A percentile compares a stretch with the other conserved stretches of the same genome.
Evolutionary conservation across 2,329 filamentous ascomycete species (phyloP).

Genomic region (Sclerotinia borealis): DNA sequence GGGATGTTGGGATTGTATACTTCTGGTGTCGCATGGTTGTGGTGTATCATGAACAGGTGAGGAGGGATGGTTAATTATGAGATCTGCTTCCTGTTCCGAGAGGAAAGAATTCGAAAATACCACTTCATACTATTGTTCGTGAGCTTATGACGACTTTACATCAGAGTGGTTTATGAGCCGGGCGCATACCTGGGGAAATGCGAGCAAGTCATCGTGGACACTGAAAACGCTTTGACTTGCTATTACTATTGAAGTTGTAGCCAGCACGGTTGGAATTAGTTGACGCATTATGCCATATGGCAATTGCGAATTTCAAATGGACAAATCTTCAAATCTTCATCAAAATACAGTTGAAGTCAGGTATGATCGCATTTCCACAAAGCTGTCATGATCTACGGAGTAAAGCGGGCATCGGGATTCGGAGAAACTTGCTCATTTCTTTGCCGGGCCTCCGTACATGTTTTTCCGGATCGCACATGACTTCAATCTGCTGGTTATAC

Average conservation of each 20-base stretch:
- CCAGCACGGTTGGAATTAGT: conserved; percentile 27
- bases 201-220: conserved; percentile 66
- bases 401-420: neutral
- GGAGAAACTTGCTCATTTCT: neutral
- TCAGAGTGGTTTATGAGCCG: neutral
- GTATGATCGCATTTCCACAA: conserved; percentile 5
- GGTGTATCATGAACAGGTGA: conserved; percentile 22
- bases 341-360: neutral
- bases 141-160: conserved; percentile 12
- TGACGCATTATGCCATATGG: conserved; percentile 32
- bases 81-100: conserved; percentile 48
- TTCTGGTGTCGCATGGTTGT: conserved; percentile 22
- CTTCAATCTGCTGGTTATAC: neutral
- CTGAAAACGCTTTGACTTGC: conserved; percentile 57
- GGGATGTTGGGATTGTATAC: conserved; percentile 20
- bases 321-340: conserved; percentile 14
- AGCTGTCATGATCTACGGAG: conserved; percentile 3
- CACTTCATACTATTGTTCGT: conserved; percentile 52
- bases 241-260: conserved; percentile 34
- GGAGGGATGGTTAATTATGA: conserved; percentile 36
- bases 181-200: conserved; percentile 57
- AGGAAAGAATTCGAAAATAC: conserved; percentile 56
- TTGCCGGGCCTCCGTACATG: neutral
- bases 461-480: neutral
- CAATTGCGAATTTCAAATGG: conserved; percentile 15